Evolutionary conservation across 371 early-diverging fungal genomes (phyloP).

Genomic region (Apophysomyces elegans): DNA sequence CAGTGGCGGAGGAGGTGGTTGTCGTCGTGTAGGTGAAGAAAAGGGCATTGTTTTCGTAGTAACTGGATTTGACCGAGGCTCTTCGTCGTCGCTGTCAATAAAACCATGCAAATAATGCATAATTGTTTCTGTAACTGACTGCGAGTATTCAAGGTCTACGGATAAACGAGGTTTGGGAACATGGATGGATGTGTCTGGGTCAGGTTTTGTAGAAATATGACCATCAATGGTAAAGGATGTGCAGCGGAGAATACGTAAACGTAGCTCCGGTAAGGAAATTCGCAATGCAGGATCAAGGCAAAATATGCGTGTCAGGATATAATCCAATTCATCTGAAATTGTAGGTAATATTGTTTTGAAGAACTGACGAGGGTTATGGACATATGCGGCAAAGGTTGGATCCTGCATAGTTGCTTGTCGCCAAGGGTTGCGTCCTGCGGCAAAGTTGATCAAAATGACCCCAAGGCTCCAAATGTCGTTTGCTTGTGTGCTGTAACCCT

Average conservation of each 20-base stretch:
- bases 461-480: slow-evolving; percentile 89
- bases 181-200: not conserved
- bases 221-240: slow-evolving; percentile 46
- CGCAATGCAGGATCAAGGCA: slow-evolving; percentile 73
- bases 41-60: not conserved
- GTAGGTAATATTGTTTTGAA: slow-evolving; percentile 63
- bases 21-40: not conserved
- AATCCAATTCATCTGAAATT: slow-evolving; percentile 73
- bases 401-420: slow-evolving; percentile 73
- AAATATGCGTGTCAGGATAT: slow-evolving; percentile 74
- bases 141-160: slow-evolving; percentile 8
- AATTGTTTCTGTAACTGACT: slow-evolving; percentile 20
- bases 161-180: not conserved
- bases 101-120: slow-evolving; percentile 19
- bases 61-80: not conserved
- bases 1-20: slow-evolving; percentile 10
- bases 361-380: slow-evolving; percentile 61
- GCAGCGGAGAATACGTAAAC: slow-evolving; percentile 59
- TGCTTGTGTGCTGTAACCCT: slow-evolving; percentile 70
- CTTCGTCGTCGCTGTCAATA: not conserved
- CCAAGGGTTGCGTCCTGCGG: slow-evolving; percentile 83
- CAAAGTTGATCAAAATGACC: slow-evolving; percentile 79
- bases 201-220: not conserved
- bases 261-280: slow-evolving; percentile 69
- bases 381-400: slow-evolving; percentile 71